Base-by-base conservation (phyloP, 1,284 basidiomycete species). In the Cryptococcus sp. region DNA sequence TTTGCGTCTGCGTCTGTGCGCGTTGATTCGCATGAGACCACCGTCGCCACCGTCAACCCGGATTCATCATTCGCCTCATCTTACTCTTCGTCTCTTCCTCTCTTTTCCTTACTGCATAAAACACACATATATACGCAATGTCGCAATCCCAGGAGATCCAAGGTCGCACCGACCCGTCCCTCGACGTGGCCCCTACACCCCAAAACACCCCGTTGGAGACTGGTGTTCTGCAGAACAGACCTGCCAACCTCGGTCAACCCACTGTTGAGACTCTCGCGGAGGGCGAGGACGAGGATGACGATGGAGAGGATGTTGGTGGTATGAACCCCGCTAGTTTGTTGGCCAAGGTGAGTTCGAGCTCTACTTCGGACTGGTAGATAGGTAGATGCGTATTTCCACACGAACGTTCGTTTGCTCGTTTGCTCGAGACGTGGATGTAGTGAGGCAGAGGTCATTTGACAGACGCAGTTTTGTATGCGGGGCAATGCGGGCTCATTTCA, bases 141-240 rank as follows among this genome's bases (percentile, higher is more conserved):
- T 71, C 75, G 25, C 69, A 74, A 58, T 69, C 64, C 19, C 72
- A 75, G 59, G 62, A 76, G 55, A 74, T 76, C 66, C 68, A 71
- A 53, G 62, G 46, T 35, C 67, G 72, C 54, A 51, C 59, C 25
- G 71, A 73, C 54, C 59, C 68, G 47, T 62, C 65, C 19, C 63
- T 70, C 61, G 68, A 69, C 61, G 72, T 78, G 58, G 88, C 89
- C 5, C 88, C 89, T 20, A 91, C 89, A 22, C 89, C 89, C 16
- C 87, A 89, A 77, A 91, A 91, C 82, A 90, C 89, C 16, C 89
- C 89, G 17, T 81, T 90, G 68, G 84, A 82, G 62, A 85, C 86
- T 57, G 85, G 85, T 20, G 86, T 87, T 54, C 85, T 90, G 75
- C 82, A 85, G 22, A 79, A 80, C 57, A 84, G 87, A 64, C 75